phyloP scores from a whole-genome alignment of 2,329 filamentous ascomycete species.

The Fusarium sacchari region DNA sequence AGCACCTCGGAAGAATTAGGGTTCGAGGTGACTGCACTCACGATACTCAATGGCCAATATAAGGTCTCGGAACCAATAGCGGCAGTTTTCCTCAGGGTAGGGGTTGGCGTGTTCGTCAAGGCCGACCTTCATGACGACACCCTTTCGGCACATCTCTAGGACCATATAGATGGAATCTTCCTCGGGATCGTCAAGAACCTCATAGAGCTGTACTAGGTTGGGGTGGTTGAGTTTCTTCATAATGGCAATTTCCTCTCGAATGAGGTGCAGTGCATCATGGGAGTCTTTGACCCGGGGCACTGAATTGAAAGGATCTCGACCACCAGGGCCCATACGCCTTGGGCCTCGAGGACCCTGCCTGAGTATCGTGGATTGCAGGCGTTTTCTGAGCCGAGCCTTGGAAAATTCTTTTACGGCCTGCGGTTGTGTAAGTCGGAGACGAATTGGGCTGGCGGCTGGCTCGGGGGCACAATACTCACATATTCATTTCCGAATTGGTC shows the following conservation, averaged over 20 bases:
- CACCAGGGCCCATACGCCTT: slow-evolving; percentile 44
- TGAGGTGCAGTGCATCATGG: slow-evolving; percentile 79
- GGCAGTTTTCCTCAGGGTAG: slow-evolving; percentile 83
- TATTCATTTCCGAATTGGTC: slow-evolving; percentile 95
- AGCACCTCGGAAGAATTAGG: background rate
- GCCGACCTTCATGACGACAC: slow-evolving; percentile 95
- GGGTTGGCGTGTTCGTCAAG: slow-evolving; percentile 85
- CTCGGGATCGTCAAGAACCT: slow-evolving; percentile 94
- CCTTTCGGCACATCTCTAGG: slow-evolving; percentile 98
- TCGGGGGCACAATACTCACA: slow-evolving; percentile 63
- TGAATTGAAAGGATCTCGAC: slow-evolving; percentile 41
- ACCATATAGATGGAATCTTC: slow-evolving; percentile 99
- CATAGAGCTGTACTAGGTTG: slow-evolving; percentile 91
- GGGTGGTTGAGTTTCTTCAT: slow-evolving; percentile 99
- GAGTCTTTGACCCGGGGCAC: slow-evolving; percentile 64
- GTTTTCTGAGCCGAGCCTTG: slow-evolving; percentile 87
- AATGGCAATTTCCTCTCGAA: slow-evolving; percentile 95
- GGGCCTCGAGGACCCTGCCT: slow-evolving; percentile 57
- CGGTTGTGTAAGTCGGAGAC: slow-evolving; percentile 27
- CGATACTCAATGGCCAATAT: slow-evolving; percentile 94
- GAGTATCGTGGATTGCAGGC: slow-evolving; percentile 89
- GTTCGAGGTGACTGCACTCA: slow-evolving; percentile 54
- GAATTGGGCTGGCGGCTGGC: background rate
- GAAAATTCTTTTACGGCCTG: slow-evolving; percentile 98
- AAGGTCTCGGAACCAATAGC: slow-evolving; percentile 94